Conservation (phyloP, 2,329 filamentous ascomycete genomes). For the Diaporthe velutina region DNA sequence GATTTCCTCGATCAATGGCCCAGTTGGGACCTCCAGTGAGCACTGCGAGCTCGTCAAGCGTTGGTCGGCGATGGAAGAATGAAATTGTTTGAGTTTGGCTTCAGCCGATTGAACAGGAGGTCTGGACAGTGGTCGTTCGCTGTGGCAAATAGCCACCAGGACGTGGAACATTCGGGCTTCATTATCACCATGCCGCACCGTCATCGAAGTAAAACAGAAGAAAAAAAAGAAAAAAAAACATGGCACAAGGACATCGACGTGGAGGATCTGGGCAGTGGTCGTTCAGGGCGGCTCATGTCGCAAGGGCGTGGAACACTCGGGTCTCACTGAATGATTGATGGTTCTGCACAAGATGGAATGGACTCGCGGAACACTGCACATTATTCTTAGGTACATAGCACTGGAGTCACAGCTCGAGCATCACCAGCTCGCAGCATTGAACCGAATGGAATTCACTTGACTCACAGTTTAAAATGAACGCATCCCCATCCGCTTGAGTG, state of each 20-base stretch:
- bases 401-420: constrained; percentile 10
- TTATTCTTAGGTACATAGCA: constrained; percentile 12
- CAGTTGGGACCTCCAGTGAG: not conserved
- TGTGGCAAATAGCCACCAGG: not conserved
- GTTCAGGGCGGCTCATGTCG: not conserved
- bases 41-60: too few species aligned
- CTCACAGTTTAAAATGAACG: constrained; percentile 12
- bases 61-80: not conserved
- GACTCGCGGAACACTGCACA: not conserved
- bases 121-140: not conserved
- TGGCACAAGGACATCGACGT: too few species aligned
- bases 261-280: constrained; percentile 23
- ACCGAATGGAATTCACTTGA: constrained; percentile 17
- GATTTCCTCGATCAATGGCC: not conserved
- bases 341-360: not conserved
- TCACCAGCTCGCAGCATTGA: not conserved
- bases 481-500: not conserved
- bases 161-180: not conserved
- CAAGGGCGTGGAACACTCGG: constrained; percentile 13
- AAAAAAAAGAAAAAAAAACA: not conserved
- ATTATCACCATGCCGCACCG: not conserved
- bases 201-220: too few species aligned
- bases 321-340: not conserved
- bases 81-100: not conserved
- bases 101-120: not conserved